Evolutionary conservation across 805 yeast species (phyloP).

Genomic region (Candida alai): DNA sequence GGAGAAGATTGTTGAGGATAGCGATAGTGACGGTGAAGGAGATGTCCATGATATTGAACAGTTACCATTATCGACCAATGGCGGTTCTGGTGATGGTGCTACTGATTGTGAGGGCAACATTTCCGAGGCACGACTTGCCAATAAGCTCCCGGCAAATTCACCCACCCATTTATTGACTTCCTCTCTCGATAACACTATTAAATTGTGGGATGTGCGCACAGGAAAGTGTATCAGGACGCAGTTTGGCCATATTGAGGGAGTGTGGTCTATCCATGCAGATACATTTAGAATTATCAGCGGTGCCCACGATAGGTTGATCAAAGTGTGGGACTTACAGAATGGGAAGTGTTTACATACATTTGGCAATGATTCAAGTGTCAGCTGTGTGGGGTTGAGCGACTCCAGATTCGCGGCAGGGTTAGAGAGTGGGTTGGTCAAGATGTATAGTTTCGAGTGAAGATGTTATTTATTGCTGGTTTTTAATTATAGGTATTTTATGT

Average conservation of each 20-base stretch:
- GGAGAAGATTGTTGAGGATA: constrained; percentile 52
- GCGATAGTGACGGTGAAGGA: constrained; percentile 34
- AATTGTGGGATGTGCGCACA: constrained; percentile 83
- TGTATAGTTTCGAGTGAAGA: constrained; percentile 67
- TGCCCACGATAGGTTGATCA: constrained; percentile 85
- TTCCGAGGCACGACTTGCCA: too few species aligned
- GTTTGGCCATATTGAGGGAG: constrained; percentile 98
- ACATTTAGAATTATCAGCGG: constrained; percentile 93
- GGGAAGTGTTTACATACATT: constrained; percentile 94
- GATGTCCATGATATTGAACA: constrained; percentile 5
- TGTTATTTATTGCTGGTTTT: constrained; percentile 2
- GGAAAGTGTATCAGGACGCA: constrained; percentile 91
- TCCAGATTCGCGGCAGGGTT: constrained; percentile 87
- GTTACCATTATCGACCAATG: background rate
- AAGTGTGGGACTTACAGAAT: constrained; percentile 93
- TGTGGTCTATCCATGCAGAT: constrained; percentile 96
- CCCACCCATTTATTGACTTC: constrained; percentile 87
- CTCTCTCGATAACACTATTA: constrained; percentile 88
- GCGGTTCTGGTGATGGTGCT: background rate
- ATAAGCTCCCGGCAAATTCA: constrained; percentile 17
- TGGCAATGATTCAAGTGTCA: constrained; percentile 57
- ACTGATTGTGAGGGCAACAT: too few species aligned
- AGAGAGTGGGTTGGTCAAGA: constrained; percentile 81
- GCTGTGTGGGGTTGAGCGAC: constrained; percentile 84
- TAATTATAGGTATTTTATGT: constrained; percentile 1